phyloP scores from a whole-genome alignment of 805 yeast genomes.

The Candida multigemmis region DNA sequence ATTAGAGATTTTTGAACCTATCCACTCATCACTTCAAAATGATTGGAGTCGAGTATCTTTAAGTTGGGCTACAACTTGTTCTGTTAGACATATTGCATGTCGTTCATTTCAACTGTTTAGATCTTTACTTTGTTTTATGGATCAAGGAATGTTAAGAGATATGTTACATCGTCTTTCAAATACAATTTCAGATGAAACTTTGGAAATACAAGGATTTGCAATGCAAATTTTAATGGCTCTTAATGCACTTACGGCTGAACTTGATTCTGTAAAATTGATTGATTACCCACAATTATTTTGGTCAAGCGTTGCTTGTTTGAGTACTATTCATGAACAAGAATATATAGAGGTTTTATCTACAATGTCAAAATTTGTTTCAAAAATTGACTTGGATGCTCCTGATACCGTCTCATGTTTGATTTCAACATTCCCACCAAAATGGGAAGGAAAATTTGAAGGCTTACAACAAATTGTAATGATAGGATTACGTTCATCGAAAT shows the following conservation, averaged over 20 bases:
- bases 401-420: constrained; percentile 79
- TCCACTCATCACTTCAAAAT: constrained; percentile 48
- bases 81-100: constrained; percentile 94
- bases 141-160: constrained; percentile 82
- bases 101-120: constrained; percentile 91
- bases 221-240: constrained; percentile 96
- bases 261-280: constrained; percentile 67
- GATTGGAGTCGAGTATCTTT: constrained; percentile 83
- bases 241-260: constrained; percentile 83
- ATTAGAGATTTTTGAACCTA: constrained; percentile 43
- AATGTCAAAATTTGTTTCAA: constrained; percentile 72
- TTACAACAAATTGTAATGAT: constrained; percentile 69
- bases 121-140: constrained; percentile 70
- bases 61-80: constrained; percentile 95
- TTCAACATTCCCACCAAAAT: constrained; percentile 83
- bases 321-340: constrained; percentile 87
- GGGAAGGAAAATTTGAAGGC: constrained; percentile 95
- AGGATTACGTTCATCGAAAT: constrained; percentile 74
- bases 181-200: constrained; percentile 81
- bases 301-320: constrained; percentile 88
- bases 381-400: constrained; percentile 76
- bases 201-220: constrained; percentile 92
- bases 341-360: constrained; percentile 82
- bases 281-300: constrained; percentile 92
- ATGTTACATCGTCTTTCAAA: constrained; percentile 90